Percentiles rank a stretch among this genome's conserved stretches.
These are phyloP conservation scores for Hapsidospora chrysogenum DNA, from an alignment of 495 filamentous ascomycete species.

Conservation along the genomic window DNA sequence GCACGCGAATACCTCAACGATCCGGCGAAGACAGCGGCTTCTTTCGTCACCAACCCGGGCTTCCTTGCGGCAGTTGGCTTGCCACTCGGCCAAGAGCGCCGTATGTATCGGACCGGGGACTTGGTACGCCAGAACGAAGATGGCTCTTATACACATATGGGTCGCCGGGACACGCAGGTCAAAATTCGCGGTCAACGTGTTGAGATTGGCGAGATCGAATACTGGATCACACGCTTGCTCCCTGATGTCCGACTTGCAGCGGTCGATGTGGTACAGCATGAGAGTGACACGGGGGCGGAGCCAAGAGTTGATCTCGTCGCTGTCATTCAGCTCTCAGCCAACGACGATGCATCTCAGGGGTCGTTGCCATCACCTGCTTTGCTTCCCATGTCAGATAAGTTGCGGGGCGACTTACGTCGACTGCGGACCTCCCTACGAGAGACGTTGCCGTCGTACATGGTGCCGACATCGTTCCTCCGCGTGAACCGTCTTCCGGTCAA, in stretches of 20 bases:
- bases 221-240: slow-evolving; percentile 6
- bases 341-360: too few relatives aligned
- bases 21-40: not conserved
- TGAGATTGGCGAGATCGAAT: slow-evolving; percentile 47
- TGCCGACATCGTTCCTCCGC: slow-evolving; percentile 38
- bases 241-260: not conserved
- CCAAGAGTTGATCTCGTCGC: slow-evolving; percentile 13
- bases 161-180: slow-evolving; percentile 23
- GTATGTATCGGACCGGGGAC: slow-evolving; percentile 26
- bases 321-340: slow-evolving; percentile 3
- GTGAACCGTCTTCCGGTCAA: slow-evolving; percentile 30
- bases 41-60: not conserved
- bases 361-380: too few relatives aligned
- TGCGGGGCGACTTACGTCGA: slow-evolving; percentile 5
- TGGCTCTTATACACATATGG: slow-evolving; percentile 27
- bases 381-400: slow-evolving; percentile 20
- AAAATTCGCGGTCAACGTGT: slow-evolving; percentile 51
- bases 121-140: slow-evolving; percentile 24
- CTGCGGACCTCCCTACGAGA: slow-evolving; percentile 9
- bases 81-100: slow-evolving; percentile 3
- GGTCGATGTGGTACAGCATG: slow-evolving; percentile 6
- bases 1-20: slow-evolving; percentile 8
- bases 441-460: slow-evolving; percentile 29
- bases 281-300: too few relatives aligned
- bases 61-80: slow-evolving; percentile 1